These are phyloP conservation scores for Fusarium pseudograminearum DNA, from an alignment of 2,329 filamentous ascomycete species.

Conservation along the genomic window DNA sequence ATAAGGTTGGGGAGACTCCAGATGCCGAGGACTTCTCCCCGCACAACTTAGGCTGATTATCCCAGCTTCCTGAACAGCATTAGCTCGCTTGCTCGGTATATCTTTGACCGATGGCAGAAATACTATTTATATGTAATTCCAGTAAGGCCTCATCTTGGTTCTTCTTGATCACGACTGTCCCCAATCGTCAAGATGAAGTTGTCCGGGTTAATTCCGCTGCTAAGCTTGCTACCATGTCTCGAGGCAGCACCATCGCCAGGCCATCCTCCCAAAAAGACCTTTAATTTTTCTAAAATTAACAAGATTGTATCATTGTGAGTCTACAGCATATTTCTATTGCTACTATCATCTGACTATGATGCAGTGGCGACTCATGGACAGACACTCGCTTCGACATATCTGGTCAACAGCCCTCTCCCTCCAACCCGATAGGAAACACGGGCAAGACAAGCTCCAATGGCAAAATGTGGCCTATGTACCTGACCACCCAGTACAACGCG, in stretches of 20 bases:
- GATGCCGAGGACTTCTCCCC: not conserved
- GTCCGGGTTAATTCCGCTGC: not conserved
- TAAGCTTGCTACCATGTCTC: not conserved
- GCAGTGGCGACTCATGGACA: slow-evolving; percentile 20
- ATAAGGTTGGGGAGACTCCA: not conserved
- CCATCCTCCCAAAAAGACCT: not conserved
- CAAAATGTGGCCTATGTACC: slow-evolving; percentile 23
- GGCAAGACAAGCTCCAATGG: slow-evolving; percentile 28
- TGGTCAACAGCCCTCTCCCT: not conserved
- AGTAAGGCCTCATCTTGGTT: not conserved
- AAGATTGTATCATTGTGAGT: slow-evolving; percentile 6
- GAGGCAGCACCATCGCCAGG: not conserved
- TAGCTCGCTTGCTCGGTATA: not conserved
- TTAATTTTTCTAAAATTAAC: not conserved
- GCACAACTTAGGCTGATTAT: not conserved
- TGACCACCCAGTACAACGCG: slow-evolving; percentile 10
- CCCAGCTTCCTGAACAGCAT: not conserved
- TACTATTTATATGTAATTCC: not conserved
- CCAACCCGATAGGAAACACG: slow-evolving; percentile 6
- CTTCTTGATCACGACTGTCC: not conserved
- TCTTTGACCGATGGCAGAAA: not conserved
- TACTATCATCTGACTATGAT: not conserved
- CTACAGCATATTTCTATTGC: fast-evolving
- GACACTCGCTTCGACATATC: slow-evolving; percentile 18
- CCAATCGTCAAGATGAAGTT: not conserved